Percentiles rank a stretch among this genome's conserved stretches.
Conservation (phyloP, 73 alveolate species). For the Effrenium voratum region DNA sequence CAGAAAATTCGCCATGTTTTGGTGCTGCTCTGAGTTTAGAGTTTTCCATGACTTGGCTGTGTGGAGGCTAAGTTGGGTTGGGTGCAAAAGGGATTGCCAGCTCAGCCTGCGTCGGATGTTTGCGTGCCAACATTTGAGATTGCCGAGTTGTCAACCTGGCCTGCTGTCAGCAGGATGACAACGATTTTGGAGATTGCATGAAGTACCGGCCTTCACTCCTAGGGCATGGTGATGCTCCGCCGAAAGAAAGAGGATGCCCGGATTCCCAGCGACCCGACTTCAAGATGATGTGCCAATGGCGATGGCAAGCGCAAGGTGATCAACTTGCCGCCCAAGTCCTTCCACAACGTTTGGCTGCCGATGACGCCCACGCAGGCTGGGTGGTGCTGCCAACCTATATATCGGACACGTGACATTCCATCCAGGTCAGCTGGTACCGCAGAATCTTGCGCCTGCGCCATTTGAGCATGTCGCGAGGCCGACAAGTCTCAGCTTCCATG, state of each 20-base stretch:
- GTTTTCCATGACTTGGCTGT: too few species aligned
- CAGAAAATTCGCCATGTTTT: conserved; percentile 22
- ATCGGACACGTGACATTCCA: neutral
- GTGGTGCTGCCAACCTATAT: neutral
- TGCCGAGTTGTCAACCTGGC: too few species aligned
- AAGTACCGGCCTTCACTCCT: too few species aligned
- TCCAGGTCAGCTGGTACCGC: conserved; percentile 60
- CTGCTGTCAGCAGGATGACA: too few species aligned
- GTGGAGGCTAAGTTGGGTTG: too few species aligned
- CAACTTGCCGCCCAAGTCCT: conserved; percentile 46
- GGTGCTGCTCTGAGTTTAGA: neutral
- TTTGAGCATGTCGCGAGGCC: conserved; percentile 29
- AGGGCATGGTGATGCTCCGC: conserved; percentile 56
- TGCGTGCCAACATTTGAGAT: too few species aligned
- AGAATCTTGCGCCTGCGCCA: conserved; percentile 16
- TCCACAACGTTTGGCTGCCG: conserved; percentile 79
- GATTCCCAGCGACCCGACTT: neutral
- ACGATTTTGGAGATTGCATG: too few species aligned
- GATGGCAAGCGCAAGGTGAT: conserved; percentile 33
- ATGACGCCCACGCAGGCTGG: conserved; percentile 54
- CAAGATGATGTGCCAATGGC: neutral
- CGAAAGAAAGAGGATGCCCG: conserved; percentile 46
- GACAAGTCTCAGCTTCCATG: neutral
- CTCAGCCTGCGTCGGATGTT: too few species aligned
- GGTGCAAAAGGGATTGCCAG: too few species aligned